A percentile compares a stretch with the other conserved stretches of the same genome.
Conservation (phyloP, 2,329 filamentous ascomycete genomes). For the Diaporthe nobilis region DNA sequence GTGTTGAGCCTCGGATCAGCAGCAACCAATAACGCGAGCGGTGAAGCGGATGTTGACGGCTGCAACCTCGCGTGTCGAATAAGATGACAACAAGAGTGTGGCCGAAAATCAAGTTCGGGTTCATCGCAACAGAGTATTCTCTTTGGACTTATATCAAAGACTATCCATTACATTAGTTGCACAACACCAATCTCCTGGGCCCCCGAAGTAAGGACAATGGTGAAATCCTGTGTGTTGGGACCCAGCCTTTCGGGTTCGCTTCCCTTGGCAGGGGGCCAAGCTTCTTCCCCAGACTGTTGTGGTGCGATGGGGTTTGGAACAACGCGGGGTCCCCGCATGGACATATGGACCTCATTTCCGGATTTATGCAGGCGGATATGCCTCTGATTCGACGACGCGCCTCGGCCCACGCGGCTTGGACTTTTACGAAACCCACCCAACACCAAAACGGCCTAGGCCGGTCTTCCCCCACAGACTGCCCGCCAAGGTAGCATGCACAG, state of each 20-base stretch:
- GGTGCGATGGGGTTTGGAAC: conserved; percentile 1
- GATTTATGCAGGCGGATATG: conserved; percentile 25
- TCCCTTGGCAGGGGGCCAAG: conserved; percentile 21
- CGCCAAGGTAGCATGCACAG: conserved; percentile 9
- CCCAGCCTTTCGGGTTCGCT: conserved; percentile 15
- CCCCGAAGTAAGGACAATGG: not conserved
- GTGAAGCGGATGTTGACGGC: not conserved
- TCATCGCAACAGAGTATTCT: not conserved
- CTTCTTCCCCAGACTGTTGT: conserved; percentile 29
- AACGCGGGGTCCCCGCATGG: conserved; percentile 26
- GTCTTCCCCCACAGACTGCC: not conserved
- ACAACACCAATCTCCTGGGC: conserved; percentile 8
- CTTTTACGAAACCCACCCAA: conserved; percentile 19
- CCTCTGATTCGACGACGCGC: conserved; percentile 18
- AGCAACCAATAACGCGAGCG: not conserved
- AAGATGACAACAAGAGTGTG: not conserved
- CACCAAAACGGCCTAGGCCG: conserved; percentile 6
- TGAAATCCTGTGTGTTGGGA: not conserved
- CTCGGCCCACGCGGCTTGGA: conserved; percentile 7
- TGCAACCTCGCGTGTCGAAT: not conserved
- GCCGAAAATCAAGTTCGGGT: not conserved
- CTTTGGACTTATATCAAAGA: conserved; percentile 29
- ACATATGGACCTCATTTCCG: conserved; percentile 21
- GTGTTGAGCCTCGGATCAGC: not conserved
- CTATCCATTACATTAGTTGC: not conserved